phyloP scores from a whole-genome alignment of 805 yeast species.

The Starmerella bombicola region DNA sequence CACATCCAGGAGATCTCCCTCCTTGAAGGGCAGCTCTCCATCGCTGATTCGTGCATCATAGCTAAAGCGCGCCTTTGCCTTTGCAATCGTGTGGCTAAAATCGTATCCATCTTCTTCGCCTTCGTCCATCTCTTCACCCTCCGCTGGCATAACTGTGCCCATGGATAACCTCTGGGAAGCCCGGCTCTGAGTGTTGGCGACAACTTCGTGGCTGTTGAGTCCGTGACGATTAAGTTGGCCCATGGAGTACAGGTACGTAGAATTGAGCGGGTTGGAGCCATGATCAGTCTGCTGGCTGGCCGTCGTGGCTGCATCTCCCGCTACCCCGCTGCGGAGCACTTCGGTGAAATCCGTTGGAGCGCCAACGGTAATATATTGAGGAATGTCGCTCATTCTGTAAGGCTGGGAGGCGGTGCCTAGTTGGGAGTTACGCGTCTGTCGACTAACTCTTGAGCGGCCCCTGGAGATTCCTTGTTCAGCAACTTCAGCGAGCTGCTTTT shows the following conservation, averaged over 20 bases:
- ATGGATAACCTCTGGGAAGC: background rate
- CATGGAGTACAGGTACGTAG: slow-evolving; percentile 16
- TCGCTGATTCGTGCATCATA: slow-evolving; percentile 88
- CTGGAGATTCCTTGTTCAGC: background rate
- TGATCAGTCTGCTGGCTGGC: background rate
- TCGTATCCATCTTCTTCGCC: slow-evolving; percentile 7
- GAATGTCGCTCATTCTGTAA: slow-evolving; percentile 18
- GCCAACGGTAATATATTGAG: slow-evolving; percentile 8
- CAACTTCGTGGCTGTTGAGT: slow-evolving; percentile 13
- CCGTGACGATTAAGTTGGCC: slow-evolving; percentile 18
- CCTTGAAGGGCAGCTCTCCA: slow-evolving; percentile 77
- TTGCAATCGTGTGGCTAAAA: slow-evolving; percentile 22
- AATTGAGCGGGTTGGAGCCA: slow-evolving; percentile 25
- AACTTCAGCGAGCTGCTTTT: slow-evolving; percentile 1
- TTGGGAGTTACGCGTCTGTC: background rate
- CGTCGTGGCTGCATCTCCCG: background rate
- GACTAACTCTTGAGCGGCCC: background rate
- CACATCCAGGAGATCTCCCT: slow-evolving; percentile 84
- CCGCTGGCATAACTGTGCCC: background rate
- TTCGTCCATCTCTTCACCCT: slow-evolving; percentile 35
- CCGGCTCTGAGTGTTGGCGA: slow-evolving; percentile 2
- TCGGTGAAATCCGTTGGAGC: slow-evolving; percentile 7
- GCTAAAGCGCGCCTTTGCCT: slow-evolving; percentile 74
- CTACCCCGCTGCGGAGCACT: background rate
- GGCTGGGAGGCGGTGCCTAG: slow-evolving; percentile 12